Base-by-base conservation (phyloP, 1,139 yeast species). In the Geotrichum restrictum region DNA sequence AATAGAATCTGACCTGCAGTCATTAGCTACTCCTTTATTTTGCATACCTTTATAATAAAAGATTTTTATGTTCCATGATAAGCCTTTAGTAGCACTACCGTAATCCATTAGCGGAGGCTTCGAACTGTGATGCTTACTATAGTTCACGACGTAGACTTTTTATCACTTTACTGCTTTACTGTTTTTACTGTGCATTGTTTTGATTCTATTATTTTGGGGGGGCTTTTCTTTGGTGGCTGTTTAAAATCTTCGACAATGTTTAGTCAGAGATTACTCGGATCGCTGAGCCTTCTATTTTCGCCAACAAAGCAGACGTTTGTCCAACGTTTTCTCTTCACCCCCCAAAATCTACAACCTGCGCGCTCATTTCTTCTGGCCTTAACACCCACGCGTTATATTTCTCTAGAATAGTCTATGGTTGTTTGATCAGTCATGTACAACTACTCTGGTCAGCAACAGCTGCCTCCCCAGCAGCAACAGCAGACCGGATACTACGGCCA, bases 391-490 rank as follows among this genome's bases (percentile, higher is more conserved):
- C 38, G 3, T 27, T 4, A 24, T 31, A 18, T 27, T 16, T 18
- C 27, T 32, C 27, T 34, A 16, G 33, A 32, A 44, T 18, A 14
- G 31, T 36, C 24, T 27, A 27, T 45, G 37, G 22, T 45, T 32
- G 29, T 14, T 41, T 48, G 22, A 24, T 11, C 27, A 42, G 24
- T 42, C 47, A 48, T 24, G 39, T 41, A 48, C 46, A 48, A 43
- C 44, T 48, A 38, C 45, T 46, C 45, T 42, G 44, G 49, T 38
- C 48, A 40, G 38, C 58, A 42, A 48, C 58, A 52, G 49, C 60
- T 54, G 49, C 61, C 57, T 50, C 62, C 52, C 29, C 53, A 52
- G 49, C 55, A 52, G 44, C 57, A 57, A 36, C 54, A 52, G 42
- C 58, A 52, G 53, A 49, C 58, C 22, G 56, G 56, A 7, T 47